phyloP scores from a whole-genome alignment of 495 filamentous ascomycete species.

The Durotheca rogersii region DNA sequence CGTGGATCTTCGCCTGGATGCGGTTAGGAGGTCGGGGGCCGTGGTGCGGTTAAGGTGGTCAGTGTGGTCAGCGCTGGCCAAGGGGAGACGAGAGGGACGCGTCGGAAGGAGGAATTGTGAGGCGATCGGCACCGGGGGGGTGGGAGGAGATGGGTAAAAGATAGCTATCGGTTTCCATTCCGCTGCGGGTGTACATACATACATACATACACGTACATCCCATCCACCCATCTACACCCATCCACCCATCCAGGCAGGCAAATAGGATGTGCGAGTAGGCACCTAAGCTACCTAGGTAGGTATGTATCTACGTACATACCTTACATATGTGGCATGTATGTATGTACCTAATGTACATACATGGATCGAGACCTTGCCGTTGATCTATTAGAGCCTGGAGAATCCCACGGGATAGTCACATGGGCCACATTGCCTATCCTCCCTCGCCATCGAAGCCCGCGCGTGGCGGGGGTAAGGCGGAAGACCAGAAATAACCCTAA shows the following conservation, averaged over 20 bases:
- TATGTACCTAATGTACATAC: too few relatives aligned
- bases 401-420: too few relatives aligned
- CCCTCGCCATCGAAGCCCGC: too few relatives aligned
- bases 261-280: neutral
- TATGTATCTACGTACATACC: neutral
- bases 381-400: too few relatives aligned
- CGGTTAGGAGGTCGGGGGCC: constrained; percentile 6
- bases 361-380: too few relatives aligned
- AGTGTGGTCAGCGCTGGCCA: too few relatives aligned
- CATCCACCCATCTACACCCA: neutral
- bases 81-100: constrained; percentile 5
- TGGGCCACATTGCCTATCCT: too few relatives aligned
- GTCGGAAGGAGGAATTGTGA: constrained; percentile 4
- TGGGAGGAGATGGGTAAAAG: neutral
- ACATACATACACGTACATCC: neutral
- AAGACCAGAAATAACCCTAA: too few relatives aligned
- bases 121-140: constrained; percentile 17
- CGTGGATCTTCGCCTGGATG: constrained; percentile 26
- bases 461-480: too few relatives aligned
- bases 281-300: neutral
- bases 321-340: too few relatives aligned
- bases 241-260: neutral
- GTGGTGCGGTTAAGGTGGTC: too few relatives aligned
- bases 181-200: neutral
- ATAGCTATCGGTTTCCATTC: constrained; percentile 2